A percentile compares a stretch with the other conserved stretches of the same genome.
Conservation (phyloP, 176 grass and related monocot species). For the Carex kokanica region DNA sequence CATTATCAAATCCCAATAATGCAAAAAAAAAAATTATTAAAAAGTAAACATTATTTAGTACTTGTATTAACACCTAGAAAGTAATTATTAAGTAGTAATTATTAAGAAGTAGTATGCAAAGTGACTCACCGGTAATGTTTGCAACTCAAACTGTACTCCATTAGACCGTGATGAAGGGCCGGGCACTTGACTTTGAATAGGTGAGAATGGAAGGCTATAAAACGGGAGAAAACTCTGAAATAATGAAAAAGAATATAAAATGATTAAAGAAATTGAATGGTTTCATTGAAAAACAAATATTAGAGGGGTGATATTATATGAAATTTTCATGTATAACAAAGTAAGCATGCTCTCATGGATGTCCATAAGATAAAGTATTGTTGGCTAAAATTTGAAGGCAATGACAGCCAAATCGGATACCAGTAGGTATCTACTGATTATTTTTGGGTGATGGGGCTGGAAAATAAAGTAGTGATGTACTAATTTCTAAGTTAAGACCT, state of each 20-base stretch:
- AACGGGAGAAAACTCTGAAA: neutral
- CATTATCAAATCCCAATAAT: no score
- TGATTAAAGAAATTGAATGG: neutral
- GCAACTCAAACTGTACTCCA: conserved; percentile 13
- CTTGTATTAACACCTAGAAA: neutral
- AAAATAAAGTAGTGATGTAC: no score
- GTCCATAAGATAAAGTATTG: neutral
- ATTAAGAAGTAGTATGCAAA: no score
- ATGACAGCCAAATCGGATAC: neutral
- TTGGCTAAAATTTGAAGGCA: neutral
- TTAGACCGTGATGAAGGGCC: neutral
- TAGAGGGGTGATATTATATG: neutral
- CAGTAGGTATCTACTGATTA: neutral
- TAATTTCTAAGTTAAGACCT: no score
- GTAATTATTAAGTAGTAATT: no score
- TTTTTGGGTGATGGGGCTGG: no score
- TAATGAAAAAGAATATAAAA: neutral
- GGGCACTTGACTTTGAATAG: neutral
- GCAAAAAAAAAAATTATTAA: no score
- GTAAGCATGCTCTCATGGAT: neutral
- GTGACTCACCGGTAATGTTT: conserved; percentile 20
- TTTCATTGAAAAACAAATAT: neutral
- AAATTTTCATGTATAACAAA: neutral
- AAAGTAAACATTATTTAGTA: neutral
- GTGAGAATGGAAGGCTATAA: neutral